Percentiles rank a stretch among this genome's conserved stretches.
Conservation (phyloP, 768 basidiomycete species). For the Tephrocybe sp. region DNA sequence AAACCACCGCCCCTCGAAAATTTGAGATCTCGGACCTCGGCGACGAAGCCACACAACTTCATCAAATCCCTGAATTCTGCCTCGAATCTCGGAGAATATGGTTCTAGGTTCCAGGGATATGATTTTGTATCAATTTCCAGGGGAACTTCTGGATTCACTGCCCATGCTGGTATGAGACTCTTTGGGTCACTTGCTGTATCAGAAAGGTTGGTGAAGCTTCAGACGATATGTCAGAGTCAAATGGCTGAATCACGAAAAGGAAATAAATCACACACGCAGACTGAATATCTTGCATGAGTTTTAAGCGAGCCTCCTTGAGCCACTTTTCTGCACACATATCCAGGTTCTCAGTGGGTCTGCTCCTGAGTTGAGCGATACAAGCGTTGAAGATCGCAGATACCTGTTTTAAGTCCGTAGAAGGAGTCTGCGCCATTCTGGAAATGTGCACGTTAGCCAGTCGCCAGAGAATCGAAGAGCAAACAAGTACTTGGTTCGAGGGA, state of each 20-base stretch:
- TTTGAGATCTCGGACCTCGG: background rate
- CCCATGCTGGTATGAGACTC: background rate
- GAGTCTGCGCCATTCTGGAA: background rate
- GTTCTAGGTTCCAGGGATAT: background rate
- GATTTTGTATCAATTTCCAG: background rate
- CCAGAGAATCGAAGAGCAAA: too few relatives aligned
- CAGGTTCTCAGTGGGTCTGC: background rate
- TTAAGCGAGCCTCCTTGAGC: background rate
- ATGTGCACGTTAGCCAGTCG: too few relatives aligned
- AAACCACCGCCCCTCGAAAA: background rate
- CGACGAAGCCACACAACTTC: slow-evolving; percentile 4
- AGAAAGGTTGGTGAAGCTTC: background rate
- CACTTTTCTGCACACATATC: slow-evolving; percentile 4
- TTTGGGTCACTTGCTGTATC: background rate
- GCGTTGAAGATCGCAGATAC: slow-evolving; percentile 10
- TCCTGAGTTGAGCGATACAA: slow-evolving; percentile 3
- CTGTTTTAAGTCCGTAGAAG: slow-evolving; percentile 1
- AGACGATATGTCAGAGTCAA: background rate
- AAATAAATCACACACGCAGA: background rate
- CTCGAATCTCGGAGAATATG: background rate
- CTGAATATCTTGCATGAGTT: slow-evolving; percentile 4
- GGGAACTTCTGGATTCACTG: background rate
- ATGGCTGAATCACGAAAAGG: background rate
- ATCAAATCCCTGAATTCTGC: background rate
- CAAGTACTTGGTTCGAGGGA: too few relatives aligned